These are phyloP conservation scores for Amphirosellinia nigrospora DNA, from an alignment of 495 filamentous ascomycete species.

Conservation along the genomic window DNA sequence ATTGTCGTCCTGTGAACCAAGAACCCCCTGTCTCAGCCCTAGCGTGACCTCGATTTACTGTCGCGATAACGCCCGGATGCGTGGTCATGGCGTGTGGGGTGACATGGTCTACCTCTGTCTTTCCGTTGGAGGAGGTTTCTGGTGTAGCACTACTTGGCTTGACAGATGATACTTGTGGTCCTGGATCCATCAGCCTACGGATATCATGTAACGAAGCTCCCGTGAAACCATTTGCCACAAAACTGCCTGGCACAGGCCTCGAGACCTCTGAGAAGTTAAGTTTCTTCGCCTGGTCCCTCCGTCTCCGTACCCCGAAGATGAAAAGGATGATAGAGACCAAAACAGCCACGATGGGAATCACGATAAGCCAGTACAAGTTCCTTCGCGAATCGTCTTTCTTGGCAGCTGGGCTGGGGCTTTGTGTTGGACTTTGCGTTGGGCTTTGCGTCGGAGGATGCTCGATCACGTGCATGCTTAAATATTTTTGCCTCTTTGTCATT, in stretches of 20 bases:
- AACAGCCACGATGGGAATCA: constrained; percentile 35
- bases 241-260: constrained; percentile 47
- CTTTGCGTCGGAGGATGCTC: constrained; percentile 24
- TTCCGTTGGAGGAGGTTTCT: constrained; percentile 23
- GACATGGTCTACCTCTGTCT: constrained; percentile 21
- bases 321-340: constrained; percentile 28
- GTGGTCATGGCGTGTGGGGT: constrained; percentile 34
- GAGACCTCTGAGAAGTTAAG: constrained; percentile 46
- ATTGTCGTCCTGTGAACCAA: constrained; percentile 21
- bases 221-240: constrained; percentile 36
- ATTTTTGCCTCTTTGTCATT: constrained; percentile 51
- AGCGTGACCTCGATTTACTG: constrained; percentile 26
- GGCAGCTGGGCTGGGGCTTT: constrained; percentile 25
- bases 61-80: constrained; percentile 26
- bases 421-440: constrained; percentile 18
- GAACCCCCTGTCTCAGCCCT: constrained; percentile 30
- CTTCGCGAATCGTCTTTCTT: constrained; percentile 23
- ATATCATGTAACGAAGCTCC: constrained; percentile 27
- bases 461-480: constrained; percentile 58
- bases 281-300: constrained; percentile 29
- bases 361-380: constrained; percentile 37
- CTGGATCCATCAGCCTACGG: constrained; percentile 33
- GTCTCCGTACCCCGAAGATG: constrained; percentile 33
- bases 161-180: constrained; percentile 3
- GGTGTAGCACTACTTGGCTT: neutral